These are phyloP conservation scores for Fomes fomentarius DNA, from an alignment of 1,284 basidiomycete genomes.

Conservation along the genomic window DNA sequence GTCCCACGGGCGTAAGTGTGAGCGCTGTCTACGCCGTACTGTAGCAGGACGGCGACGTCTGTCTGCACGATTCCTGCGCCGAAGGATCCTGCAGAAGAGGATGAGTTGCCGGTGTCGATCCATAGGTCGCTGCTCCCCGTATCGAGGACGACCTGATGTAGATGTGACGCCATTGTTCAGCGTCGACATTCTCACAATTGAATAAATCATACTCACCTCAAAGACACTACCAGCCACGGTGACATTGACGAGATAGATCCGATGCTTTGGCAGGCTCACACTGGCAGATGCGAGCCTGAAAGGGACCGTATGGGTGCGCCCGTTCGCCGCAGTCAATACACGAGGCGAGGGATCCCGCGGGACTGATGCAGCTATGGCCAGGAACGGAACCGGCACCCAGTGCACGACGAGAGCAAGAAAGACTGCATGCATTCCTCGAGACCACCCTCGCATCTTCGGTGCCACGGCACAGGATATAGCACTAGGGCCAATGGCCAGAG, in stretches of 20 bases:
- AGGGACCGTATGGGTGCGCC: not conserved
- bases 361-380: too few relatives aligned
- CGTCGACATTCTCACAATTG: too few relatives aligned
- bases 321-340: too few relatives aligned
- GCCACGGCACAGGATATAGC: too few relatives aligned
- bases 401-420: too few relatives aligned
- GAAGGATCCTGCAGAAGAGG: too few relatives aligned
- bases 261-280: not conserved
- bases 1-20: constrained; percentile 3
- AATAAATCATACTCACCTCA: not conserved
- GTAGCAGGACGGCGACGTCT: not conserved
- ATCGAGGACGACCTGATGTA: constrained; percentile 7
- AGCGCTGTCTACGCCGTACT: constrained; percentile 7
- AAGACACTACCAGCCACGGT: constrained; percentile 1
- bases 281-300: constrained; percentile 6
- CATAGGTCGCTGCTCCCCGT: constrained; percentile 16
- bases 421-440: too few relatives aligned
- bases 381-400: too few relatives aligned
- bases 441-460: too few relatives aligned
- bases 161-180: too few relatives aligned
- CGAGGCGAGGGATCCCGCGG: too few relatives aligned
- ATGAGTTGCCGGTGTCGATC: constrained; percentile 9
- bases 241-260: constrained; percentile 8
- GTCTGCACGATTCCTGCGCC: not conserved
- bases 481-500: too few relatives aligned